phyloP scores from a whole-genome alignment of 371 early-diverging fungal species.

The Capniomyces stellatus region DNA sequence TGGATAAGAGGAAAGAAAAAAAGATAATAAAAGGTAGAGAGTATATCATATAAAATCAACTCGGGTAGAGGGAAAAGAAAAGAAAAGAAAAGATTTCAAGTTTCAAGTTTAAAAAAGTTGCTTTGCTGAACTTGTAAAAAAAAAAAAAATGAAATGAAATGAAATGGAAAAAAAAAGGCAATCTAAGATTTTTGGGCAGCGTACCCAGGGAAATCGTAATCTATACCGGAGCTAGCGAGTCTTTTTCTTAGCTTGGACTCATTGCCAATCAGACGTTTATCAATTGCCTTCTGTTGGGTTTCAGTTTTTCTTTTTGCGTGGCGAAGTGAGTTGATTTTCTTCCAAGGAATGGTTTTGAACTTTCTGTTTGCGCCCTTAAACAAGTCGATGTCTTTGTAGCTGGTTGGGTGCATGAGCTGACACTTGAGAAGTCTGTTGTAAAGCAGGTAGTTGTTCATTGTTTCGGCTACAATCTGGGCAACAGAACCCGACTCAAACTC shows the following conservation, averaged over 20 bases:
- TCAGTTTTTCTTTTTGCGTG: slow-evolving; percentile 38
- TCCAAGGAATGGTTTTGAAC: slow-evolving; percentile 36
- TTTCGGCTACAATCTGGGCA: slow-evolving; percentile 78
- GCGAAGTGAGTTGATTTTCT: slow-evolving; percentile 30
- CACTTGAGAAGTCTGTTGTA: slow-evolving; percentile 66
- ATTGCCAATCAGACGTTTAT: slow-evolving; percentile 26
- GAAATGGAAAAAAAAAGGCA: too few species aligned
- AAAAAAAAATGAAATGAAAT: too few species aligned
- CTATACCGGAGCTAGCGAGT: slow-evolving; percentile 46
- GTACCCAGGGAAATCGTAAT: slow-evolving; percentile 68
- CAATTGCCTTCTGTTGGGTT: slow-evolving; percentile 24
- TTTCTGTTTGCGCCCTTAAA: slow-evolving; percentile 43
- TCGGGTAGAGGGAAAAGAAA: too few species aligned
- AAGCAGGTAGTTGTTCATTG: slow-evolving; percentile 90
- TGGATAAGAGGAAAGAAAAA: too few species aligned
- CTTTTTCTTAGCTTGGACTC: slow-evolving; percentile 36
- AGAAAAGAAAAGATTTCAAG: too few species aligned
- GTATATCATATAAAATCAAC: too few species aligned
- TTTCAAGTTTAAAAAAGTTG: too few species aligned
- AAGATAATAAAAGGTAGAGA: too few species aligned
- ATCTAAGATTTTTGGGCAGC: too few species aligned
- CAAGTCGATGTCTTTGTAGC: slow-evolving; percentile 47
- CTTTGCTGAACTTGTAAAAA: too few species aligned
- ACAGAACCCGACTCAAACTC: slow-evolving; percentile 63
- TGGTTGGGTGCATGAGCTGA: slow-evolving; percentile 33